Conservation (phyloP, 1,284 basidiomycete genomes). For the Stereum hirsutum region DNA sequence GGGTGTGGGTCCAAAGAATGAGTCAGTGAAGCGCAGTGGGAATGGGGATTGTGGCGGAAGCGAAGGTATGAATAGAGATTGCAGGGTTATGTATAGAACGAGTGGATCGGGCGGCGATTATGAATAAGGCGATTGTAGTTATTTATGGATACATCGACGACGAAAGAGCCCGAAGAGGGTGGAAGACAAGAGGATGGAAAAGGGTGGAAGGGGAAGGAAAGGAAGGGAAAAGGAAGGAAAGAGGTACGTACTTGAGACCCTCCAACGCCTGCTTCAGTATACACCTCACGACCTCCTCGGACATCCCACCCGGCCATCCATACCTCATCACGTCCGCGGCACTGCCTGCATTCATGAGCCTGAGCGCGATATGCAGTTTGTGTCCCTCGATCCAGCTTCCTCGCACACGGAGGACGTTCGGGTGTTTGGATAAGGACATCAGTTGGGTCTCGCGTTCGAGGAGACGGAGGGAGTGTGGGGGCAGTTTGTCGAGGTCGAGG, state of each 20-base stretch:
- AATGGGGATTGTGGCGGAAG: no score
- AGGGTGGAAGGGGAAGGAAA: background rate
- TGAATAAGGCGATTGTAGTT: no score
- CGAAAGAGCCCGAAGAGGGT: no score
- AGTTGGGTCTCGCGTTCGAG: slow-evolving; percentile 81
- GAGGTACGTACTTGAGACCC: slow-evolving; percentile 61
- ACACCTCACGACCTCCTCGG: slow-evolving; percentile 79
- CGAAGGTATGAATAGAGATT: no score
- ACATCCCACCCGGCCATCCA: slow-evolving; percentile 78
- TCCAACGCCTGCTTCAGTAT: slow-evolving; percentile 77
- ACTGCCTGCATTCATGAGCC: slow-evolving; percentile 84
- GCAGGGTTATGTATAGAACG: no score
- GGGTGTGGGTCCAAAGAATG: no score
- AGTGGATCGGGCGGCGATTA: no score
- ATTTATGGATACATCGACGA: no score
- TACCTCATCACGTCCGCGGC: slow-evolving; percentile 83
- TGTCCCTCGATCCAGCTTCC: slow-evolving; percentile 83
- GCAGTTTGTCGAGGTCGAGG: slow-evolving; percentile 75
- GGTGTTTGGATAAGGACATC: slow-evolving; percentile 91
- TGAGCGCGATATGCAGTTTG: slow-evolving; percentile 79
- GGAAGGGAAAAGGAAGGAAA: background rate
- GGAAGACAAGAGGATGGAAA: background rate
- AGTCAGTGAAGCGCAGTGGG: no score
- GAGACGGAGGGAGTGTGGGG: slow-evolving; percentile 55
- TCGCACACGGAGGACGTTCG: slow-evolving; percentile 83